Evolutionary conservation across 768 basidiomycete species (phyloP).

Genomic region (Piloderma croceum): DNA sequence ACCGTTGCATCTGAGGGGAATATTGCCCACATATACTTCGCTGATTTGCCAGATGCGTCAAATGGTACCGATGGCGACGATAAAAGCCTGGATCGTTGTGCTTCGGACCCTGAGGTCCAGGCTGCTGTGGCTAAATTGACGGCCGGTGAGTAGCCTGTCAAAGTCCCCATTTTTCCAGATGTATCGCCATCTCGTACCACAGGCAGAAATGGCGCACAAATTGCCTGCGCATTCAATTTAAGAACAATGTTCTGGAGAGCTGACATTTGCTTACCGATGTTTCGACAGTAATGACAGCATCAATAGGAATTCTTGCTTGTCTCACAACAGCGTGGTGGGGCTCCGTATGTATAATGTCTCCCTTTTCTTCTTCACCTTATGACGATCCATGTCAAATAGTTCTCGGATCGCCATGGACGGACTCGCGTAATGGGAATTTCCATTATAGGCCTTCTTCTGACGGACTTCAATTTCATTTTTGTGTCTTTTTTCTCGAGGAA

Average conservation of each 20-base stretch:
- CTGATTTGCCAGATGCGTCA: background rate
- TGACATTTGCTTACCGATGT: slow-evolving; percentile 2
- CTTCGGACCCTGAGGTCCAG: slow-evolving; percentile 65
- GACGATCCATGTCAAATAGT: slow-evolving; percentile 37
- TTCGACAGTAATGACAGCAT: slow-evolving; percentile 50
- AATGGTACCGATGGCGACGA: background rate
- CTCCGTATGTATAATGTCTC: slow-evolving; percentile 51
- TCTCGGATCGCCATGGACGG: slow-evolving; percentile 77
- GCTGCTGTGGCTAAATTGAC: slow-evolving; percentile 64
- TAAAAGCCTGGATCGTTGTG: slow-evolving; percentile 37
- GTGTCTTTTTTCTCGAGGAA: slow-evolving; percentile 52
- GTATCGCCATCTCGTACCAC: too few species aligned
- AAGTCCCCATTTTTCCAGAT: background rate
- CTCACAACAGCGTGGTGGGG: slow-evolving; percentile 87
- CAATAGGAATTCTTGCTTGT: slow-evolving; percentile 69
- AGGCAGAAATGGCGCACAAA: too few species aligned
- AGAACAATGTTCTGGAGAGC: too few species aligned
- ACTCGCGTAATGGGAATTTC: slow-evolving; percentile 58
- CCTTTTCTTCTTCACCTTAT: background rate
- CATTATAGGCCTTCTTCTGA: slow-evolving; percentile 52
- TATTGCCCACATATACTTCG: background rate
- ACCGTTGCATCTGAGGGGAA: background rate
- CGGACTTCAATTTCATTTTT: slow-evolving; percentile 62
- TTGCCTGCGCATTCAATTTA: too few species aligned
- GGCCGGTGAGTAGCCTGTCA: slow-evolving; percentile 40